Evolutionary conservation across 805 yeast genomes (phyloP), one percentile per base, ranked within the genome.

Genomic region (Candida schatavii): DNA sequence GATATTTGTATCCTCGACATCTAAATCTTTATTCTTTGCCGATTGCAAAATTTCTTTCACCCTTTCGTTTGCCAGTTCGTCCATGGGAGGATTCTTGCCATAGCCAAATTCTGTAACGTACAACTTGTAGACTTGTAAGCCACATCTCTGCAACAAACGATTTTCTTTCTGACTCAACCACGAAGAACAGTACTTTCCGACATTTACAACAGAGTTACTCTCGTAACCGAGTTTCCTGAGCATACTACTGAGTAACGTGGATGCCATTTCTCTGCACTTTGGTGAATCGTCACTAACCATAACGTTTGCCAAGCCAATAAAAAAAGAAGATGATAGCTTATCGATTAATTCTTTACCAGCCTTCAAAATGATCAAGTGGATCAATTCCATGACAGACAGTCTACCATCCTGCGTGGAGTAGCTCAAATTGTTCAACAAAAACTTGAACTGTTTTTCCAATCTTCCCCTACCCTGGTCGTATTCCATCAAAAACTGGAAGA

Each of bases 401-500:
- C 97, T 74, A 40, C 99, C 99, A 32, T 79, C 74, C 44, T 85
- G 85, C 3, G 95, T 81, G 3, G 95, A 90, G 57, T 93, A 93
- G 19, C 81, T 75, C 48, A 93, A 67, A 59, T 93, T 93, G 42
- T 78, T 79, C 6, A 90, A 85, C 61, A 93, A 70, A 56, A 84
- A 81, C 48, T 83, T 80, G 64, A 91, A 83, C 49, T 88, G 95
- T 51, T 83, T 86, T 48, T 86, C 93, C 37, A 93, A 60, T 48
- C 88, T 77, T 3, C 91, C 89, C 52, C 82, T 75, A 25, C 98
- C 89, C 66, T 91, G 97, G 52, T 96, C 98, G 56, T 87, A 93
- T 52, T 89, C 96, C 85, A 88, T 85, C 55, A 93, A 65, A 52
- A 93, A 93, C 52, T 83, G 89, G 59, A 80, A 85, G 57, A 81